These are phyloP conservation scores for Metschnikowia reukaufii DNA, from an alignment of 805 yeast species.

Conservation along the genomic window DNA sequence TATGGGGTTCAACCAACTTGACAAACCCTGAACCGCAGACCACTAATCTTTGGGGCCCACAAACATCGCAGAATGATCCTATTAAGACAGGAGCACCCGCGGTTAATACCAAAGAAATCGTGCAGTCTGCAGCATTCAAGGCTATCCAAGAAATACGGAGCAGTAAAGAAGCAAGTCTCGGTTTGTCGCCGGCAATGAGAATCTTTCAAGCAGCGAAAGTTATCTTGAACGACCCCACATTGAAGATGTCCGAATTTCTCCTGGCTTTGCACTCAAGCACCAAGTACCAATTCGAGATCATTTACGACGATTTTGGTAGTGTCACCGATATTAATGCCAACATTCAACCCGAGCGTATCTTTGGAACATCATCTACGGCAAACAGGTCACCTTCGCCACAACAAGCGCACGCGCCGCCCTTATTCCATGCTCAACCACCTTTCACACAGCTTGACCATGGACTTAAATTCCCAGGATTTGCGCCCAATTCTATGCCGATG, in stretches of 20 bases:
- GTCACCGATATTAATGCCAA: conserved; percentile 39
- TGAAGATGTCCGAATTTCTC: conserved; percentile 35
- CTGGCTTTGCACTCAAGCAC: conserved; percentile 16
- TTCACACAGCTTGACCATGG: conserved; percentile 5
- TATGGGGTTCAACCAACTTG: conserved; percentile 7
- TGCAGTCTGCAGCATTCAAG: conserved; percentile 34
- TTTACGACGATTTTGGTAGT: conserved; percentile 47
- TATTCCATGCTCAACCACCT: conserved; percentile 8
- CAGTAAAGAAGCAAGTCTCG: conserved; percentile 37
- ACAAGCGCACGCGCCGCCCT: conserved; percentile 5
- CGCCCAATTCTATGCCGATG: conserved; percentile 6
- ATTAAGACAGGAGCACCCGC: background rate
- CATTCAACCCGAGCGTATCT: conserved; percentile 6
- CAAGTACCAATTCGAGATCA: conserved; percentile 38
- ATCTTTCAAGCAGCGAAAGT: conserved; percentile 34
- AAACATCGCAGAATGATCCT: conserved; percentile 1
- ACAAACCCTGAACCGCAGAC: background rate
- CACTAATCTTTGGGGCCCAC: conserved; percentile 6
- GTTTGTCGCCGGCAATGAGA: conserved; percentile 34
- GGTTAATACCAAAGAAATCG: conserved; percentile 1
- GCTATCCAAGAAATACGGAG: conserved; percentile 39
- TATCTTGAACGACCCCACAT: conserved; percentile 28
- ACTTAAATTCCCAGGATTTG: conserved; percentile 2
- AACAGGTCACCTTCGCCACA: conserved; percentile 12
- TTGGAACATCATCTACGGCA: conserved; percentile 2